Conservation (phyloP, 495 filamentous ascomycete species). For the Lasiosphaeris hirsuta region DNA sequence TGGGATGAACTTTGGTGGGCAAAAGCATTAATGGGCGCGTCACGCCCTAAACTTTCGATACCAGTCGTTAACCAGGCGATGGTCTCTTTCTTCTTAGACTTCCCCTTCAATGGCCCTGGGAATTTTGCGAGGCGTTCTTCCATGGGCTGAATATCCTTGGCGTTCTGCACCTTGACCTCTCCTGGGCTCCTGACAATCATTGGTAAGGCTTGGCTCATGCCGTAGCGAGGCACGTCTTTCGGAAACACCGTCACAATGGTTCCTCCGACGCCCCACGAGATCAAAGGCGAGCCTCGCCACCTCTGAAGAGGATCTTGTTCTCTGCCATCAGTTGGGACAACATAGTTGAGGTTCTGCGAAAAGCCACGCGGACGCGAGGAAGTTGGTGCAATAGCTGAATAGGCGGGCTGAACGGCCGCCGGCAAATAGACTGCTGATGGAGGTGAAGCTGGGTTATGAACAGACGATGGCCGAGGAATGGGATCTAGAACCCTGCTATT, state of each 20-base stretch:
- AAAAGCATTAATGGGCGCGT: slow-evolving; percentile 46
- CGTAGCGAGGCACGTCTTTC: slow-evolving; percentile 81
- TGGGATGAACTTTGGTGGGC: slow-evolving; percentile 41
- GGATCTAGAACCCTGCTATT: slow-evolving; percentile 47
- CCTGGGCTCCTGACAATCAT: slow-evolving; percentile 82
- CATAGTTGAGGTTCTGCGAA: slow-evolving; percentile 42
- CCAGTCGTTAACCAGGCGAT: slow-evolving; percentile 74
- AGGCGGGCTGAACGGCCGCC: neutral
- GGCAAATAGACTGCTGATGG: slow-evolving; percentile 22
- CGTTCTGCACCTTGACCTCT: slow-evolving; percentile 69
- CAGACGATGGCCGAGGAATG: slow-evolving; percentile 66
- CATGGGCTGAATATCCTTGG: slow-evolving; percentile 66
- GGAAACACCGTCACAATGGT: slow-evolving; percentile 81
- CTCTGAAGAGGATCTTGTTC: slow-evolving; percentile 74
- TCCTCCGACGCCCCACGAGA: slow-evolving; percentile 87
- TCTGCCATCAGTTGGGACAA: slow-evolving; percentile 72
- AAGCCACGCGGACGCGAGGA: slow-evolving; percentile 34
- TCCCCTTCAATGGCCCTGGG: slow-evolving; percentile 83
- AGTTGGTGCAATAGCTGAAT: slow-evolving; percentile 6
- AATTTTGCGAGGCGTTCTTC: slow-evolving; percentile 72
- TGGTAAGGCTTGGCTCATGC: slow-evolving; percentile 63
- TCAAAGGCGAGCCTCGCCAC: slow-evolving; percentile 85
- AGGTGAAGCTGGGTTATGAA: slow-evolving; percentile 54
- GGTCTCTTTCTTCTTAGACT: slow-evolving; percentile 93
- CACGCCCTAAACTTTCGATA: slow-evolving; percentile 67